Percentiles rank a stretch among this genome's conserved stretches.
Conservation (phyloP, 345 rosid species). For the Punica granatum region DNA sequence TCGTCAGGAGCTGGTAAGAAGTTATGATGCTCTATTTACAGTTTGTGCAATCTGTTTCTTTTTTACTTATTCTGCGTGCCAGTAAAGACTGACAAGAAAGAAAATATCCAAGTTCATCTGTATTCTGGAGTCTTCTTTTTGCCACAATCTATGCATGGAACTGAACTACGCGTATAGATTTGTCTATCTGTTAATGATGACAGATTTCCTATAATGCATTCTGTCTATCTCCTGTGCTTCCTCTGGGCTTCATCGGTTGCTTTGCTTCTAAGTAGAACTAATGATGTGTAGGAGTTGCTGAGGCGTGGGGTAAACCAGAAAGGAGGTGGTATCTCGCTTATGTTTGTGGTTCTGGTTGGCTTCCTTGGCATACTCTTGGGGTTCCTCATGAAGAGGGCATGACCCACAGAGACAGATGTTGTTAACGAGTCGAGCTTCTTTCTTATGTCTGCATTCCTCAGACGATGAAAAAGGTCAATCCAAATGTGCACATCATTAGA, state of each 20-base stretch:
- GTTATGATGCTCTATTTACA: not conserved
- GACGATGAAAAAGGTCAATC: not conserved
- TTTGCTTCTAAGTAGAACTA: conserved; percentile 1
- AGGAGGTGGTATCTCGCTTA: conserved; percentile 28
- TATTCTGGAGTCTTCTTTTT: not conserved
- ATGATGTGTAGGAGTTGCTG: conserved; percentile 36
- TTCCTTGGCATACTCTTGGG: conserved; percentile 49
- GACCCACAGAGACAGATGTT: not conserved
- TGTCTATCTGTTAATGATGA: not conserved
- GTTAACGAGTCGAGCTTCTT: not conserved
- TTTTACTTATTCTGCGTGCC: not conserved
- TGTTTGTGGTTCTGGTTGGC: conserved; percentile 42
- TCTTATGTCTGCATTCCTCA: not conserved
- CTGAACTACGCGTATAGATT: not conserved
- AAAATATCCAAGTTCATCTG: too few relatives aligned
- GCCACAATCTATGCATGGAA: not conserved
- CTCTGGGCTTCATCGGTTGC: not conserved
- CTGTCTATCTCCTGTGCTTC: not conserved
- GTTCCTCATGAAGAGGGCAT: conserved; percentile 10
- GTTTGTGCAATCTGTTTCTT: not conserved
- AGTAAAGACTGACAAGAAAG: too few relatives aligned
- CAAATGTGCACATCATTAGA: not conserved
- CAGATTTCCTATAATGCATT: not conserved
- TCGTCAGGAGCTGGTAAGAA: conserved; percentile 21
- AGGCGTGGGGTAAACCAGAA: conserved; percentile 36